A percentile compares a stretch with the other conserved stretches of the same genome.
Evolutionary conservation across 2,329 filamentous ascomycete genomes (phyloP).

Genomic region (Cladorrhinum sp.): DNA sequence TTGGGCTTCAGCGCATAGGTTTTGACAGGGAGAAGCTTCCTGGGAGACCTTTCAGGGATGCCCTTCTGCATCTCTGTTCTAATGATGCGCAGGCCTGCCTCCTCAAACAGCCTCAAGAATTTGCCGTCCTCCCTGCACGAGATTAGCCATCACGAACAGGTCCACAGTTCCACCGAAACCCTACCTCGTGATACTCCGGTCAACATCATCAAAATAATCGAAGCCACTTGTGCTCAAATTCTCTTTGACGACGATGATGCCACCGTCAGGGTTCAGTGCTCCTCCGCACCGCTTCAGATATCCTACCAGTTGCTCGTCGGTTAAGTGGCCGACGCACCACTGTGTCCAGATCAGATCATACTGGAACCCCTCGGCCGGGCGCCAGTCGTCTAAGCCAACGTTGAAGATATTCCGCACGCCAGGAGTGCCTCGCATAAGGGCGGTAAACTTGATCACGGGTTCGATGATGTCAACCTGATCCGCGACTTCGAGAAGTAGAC

Average conservation of each 20-base stretch:
- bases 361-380: conserved; percentile 38
- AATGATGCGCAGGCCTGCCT: background rate
- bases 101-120: background rate
- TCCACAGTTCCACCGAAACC: background rate
- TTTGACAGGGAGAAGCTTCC: conserved; percentile 9
- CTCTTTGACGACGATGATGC: conserved; percentile 74
- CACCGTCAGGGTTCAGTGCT: conserved; percentile 36
- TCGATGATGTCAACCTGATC: conserved; percentile 77
- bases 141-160: background rate
- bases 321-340: conserved; percentile 85
- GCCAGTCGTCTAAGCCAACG: conserved; percentile 71
- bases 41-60: background rate
- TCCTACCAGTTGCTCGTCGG: conserved; percentile 65
- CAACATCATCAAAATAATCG: conserved; percentile 72
- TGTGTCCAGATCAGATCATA: conserved; percentile 89
- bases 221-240: conserved; percentile 51
- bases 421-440: conserved; percentile 52
- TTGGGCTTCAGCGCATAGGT: conserved; percentile 10
- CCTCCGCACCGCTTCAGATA: conserved; percentile 64
- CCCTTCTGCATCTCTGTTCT: conserved; percentile 10
- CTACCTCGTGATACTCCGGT: conserved; percentile 46
- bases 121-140: background rate
- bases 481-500: conserved; percentile 68
- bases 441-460: conserved; percentile 78
- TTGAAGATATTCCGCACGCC: conserved; percentile 64